phyloP scores from a whole-genome alignment of 1,284 basidiomycete species.

The Boletus austroedulis region DNA sequence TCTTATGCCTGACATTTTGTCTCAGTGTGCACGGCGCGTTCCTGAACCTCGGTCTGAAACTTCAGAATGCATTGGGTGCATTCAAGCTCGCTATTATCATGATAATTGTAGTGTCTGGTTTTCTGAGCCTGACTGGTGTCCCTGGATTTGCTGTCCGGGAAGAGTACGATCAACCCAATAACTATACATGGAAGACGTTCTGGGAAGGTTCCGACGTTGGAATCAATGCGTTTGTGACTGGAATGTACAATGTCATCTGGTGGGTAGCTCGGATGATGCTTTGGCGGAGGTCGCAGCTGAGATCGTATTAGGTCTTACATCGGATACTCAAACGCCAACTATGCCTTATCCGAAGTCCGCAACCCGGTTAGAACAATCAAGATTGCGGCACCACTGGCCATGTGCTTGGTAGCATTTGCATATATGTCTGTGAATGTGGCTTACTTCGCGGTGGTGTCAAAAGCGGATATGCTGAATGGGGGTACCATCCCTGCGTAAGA shows the following conservation, averaged over 20 bases:
- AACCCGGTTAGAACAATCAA: slow-evolving; percentile 67
- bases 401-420: slow-evolving; percentile 50
- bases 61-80: slow-evolving; percentile 65
- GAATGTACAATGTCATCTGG: slow-evolving; percentile 69
- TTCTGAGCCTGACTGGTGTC: slow-evolving; percentile 52
- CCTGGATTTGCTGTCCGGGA: slow-evolving; percentile 45
- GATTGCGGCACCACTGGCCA: slow-evolving; percentile 60
- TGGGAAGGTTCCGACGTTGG: slow-evolving; percentile 53
- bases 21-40: slow-evolving; percentile 57
- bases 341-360: slow-evolving; percentile 63
- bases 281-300: not conserved
- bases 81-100: slow-evolving; percentile 63
- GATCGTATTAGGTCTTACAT: slow-evolving; percentile 55
- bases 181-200: slow-evolving; percentile 51
- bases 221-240: slow-evolving; percentile 56
- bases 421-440: slow-evolving; percentile 66
- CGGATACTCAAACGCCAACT: slow-evolving; percentile 71
- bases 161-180: slow-evolving; percentile 46
- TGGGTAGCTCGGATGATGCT: slow-evolving; percentile 30
- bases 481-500: slow-evolving; percentile 60
- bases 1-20: slow-evolving; percentile 55
- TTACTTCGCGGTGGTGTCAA: slow-evolving; percentile 67
- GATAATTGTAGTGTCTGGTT: slow-evolving; percentile 55
- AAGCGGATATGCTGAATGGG: slow-evolving; percentile 60
- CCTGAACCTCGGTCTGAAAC: slow-evolving; percentile 54